These are phyloP conservation scores for Trichoderma koningiopsis DNA, from an alignment of 2,329 filamentous ascomycete species.

Conservation along the genomic window DNA sequence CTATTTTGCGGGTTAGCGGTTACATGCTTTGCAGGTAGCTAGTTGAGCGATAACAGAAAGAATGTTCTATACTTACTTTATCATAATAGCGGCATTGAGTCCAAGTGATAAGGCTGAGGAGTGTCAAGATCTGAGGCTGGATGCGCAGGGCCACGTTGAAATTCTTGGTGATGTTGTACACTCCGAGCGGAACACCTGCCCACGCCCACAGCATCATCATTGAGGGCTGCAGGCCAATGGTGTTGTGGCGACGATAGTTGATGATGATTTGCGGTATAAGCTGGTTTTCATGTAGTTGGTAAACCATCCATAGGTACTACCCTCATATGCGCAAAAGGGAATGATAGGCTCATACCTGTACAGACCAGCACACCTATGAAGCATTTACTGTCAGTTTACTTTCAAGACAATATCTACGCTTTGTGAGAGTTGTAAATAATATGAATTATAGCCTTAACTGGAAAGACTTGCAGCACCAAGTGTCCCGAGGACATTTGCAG, in stretches of 20 bases:
- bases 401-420: background rate
- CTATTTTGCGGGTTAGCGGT: conserved; percentile 35
- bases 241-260: conserved; percentile 67
- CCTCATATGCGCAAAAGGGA: background rate
- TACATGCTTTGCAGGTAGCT: background rate
- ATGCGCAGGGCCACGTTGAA: conserved; percentile 48
- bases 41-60: background rate
- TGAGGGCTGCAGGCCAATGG: conserved; percentile 63
- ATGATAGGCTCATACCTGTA: conserved; percentile 50
- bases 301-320: background rate
- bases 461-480: conserved; percentile 53
- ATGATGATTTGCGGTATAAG: conserved; percentile 70
- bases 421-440: background rate
- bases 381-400: background rate
- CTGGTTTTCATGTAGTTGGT: conserved; percentile 38
- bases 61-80: conserved; percentile 34
- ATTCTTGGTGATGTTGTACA: conserved; percentile 47
- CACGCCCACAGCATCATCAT: conserved; percentile 75
- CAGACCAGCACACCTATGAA: conserved; percentile 61
- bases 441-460: too few species aligned
- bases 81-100: conserved; percentile 48
- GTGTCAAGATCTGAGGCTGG: conserved; percentile 48
- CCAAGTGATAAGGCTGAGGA: conserved; percentile 48
- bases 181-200: conserved; percentile 67
- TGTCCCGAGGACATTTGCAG: conserved; percentile 61